Percentiles rank a stretch among this genome's conserved stretches.
Conservation (phyloP, 768 basidiomycete genomes). For the Kwoniella mangroviensis region DNA sequence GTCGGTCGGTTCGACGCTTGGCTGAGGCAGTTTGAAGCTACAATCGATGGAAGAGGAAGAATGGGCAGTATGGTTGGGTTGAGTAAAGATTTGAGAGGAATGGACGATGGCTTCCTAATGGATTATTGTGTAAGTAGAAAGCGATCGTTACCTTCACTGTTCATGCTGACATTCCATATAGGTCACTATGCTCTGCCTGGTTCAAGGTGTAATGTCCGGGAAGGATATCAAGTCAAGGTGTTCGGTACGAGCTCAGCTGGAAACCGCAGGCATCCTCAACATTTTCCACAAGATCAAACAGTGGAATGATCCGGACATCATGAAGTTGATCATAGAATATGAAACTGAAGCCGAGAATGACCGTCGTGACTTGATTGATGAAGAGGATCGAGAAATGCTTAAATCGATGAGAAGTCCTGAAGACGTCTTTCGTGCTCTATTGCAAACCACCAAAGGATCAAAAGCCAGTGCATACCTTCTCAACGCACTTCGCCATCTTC, state of each 20-base stretch:
- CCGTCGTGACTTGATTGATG: conserved; percentile 71
- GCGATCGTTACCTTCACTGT: conserved; percentile 11
- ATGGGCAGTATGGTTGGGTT: conserved; percentile 96
- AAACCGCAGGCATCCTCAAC: conserved; percentile 76
- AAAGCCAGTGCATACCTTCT: conserved; percentile 82
- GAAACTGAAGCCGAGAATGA: conserved; percentile 72
- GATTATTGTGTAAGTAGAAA: conserved; percentile 57
- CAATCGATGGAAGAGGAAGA: conserved; percentile 80
- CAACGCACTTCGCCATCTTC: conserved; percentile 90
- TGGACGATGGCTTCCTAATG: conserved; percentile 60
- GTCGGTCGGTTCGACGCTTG: conserved; percentile 73
- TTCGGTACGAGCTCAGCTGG: conserved; percentile 87
- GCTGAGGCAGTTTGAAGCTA: conserved; percentile 79
- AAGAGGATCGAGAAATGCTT: conserved; percentile 75
- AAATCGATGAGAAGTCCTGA: conserved; percentile 76
- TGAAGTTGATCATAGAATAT: conserved; percentile 69
- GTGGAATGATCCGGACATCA: conserved; percentile 70
- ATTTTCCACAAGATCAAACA: conserved; percentile 72
- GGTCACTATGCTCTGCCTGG: conserved; percentile 37
- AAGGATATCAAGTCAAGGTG: conserved; percentile 58
- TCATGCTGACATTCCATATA: conserved; percentile 11
- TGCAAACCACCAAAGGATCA: conserved; percentile 74
- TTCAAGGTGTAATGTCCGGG: conserved; percentile 31
- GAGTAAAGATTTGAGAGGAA: conserved; percentile 76
- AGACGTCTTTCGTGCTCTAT: conserved; percentile 84